phyloP scores from a whole-genome alignment of 305 asterid genomes.

The Stenogyne calaminthoides region DNA sequence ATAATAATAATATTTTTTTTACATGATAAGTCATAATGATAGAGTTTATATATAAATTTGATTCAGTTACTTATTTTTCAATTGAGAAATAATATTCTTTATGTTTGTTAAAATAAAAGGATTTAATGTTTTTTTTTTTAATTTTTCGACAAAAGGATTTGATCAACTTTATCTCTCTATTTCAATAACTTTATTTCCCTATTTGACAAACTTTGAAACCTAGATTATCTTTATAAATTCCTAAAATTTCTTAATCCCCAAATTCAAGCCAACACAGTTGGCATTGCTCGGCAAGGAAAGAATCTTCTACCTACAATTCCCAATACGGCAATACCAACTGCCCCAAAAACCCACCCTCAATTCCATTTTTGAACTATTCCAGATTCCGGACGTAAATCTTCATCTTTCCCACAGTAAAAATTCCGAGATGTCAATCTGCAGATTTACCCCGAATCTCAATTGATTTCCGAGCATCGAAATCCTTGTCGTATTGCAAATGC shows the following conservation, averaged over 20 bases:
- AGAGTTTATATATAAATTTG: too few relatives aligned
- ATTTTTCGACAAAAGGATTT: too few relatives aligned
- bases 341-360: constrained; percentile 17
- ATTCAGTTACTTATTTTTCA: too few relatives aligned
- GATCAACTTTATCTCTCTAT: too few relatives aligned
- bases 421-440: neutral
- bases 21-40: too few relatives aligned
- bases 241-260: constrained; percentile 25
- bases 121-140: too few relatives aligned
- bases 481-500: constrained; percentile 39
- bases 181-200: too few relatives aligned
- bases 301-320: constrained; percentile 28
- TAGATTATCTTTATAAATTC: too few relatives aligned
- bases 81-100: too few relatives aligned
- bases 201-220: too few relatives aligned
- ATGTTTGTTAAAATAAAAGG: too few relatives aligned
- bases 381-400: neutral
- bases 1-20: too few relatives aligned
- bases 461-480: constrained; percentile 28
- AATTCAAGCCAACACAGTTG: neutral
- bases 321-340: constrained; percentile 8
- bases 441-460: constrained; percentile 13
- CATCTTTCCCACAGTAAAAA: constrained; percentile 8
- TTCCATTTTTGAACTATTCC: neutral
- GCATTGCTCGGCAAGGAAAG: constrained; percentile 29